Base-by-base conservation (phyloP, 225 moss, liverwort and hornwort genomes). In the Pleurozium schreberi region DNA sequence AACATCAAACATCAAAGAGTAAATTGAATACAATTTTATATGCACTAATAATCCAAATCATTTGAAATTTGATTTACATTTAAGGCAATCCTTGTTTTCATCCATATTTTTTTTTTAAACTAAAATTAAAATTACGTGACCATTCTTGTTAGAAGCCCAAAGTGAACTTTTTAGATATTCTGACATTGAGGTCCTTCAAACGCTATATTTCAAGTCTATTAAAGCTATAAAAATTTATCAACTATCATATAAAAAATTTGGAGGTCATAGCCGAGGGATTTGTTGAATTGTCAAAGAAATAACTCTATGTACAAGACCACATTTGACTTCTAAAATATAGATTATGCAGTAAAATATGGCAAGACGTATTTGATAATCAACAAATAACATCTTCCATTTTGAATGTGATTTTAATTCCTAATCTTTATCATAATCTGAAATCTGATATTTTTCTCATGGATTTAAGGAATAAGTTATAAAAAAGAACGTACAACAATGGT, bases 241-340 rank as follows among this genome's bases (percentile, higher is more conserved):
- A 49, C 2, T 7, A 16, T 64, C 1, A 7, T 82, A 10, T 49
- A 1, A 20, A 42, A 58, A 61, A 5, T 20, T 61, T 20, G 5
- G 6, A 60, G 5, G 42, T 8, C 5, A 19, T 60, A 1, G 4
- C 0, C 1, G 14, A 3, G 23, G 25, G 7, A 38, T 11, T 25
- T 55, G 6, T 78, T 55, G 10, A 25, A 55, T 78, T 55, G 16
- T 10, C 7, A 26, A 26, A 25, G 4, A 0, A 0, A 23, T 55
- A 38, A 25, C 4, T 47, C 25, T 17, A 55, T 55, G 16, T 25
- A 3, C 10, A 53, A 78, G 21, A 55, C 2, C 0, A 0, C 16
- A 36, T 25, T 38, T 25, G 9, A 36, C 10, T 78, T 5, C 3
- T 15, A 53, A 78, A 12, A 25, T 36, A 14, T 8, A 38, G 4